Evolutionary conservation across 306 rosid genomes (phyloP).

Genomic region (Dryas alaskensis): DNA sequence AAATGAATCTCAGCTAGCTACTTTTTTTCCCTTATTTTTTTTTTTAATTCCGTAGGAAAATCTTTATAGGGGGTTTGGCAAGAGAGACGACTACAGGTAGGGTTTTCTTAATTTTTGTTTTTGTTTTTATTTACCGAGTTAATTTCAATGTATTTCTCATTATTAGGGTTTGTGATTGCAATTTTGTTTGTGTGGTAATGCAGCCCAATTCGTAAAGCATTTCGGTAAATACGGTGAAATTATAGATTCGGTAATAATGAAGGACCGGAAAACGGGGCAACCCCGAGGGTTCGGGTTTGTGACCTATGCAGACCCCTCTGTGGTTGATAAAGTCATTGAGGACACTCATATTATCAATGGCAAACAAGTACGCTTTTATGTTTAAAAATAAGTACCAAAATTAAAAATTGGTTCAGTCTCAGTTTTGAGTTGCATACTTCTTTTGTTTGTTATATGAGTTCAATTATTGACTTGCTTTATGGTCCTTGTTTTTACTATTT

Average conservation of each 20-base stretch:
- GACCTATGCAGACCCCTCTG: slow-evolving; percentile 76
- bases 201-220: slow-evolving; percentile 84
- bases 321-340: slow-evolving; percentile 86
- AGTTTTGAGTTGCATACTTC: neutral
- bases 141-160: neutral
- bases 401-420: neutral
- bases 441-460: slow-evolving; percentile 12
- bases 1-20: slow-evolving; percentile 22
- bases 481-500: slow-evolving; percentile 26
- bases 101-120: slow-evolving; percentile 23
- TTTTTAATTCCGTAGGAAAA: slow-evolving; percentile 78
- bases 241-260: slow-evolving; percentile 87
- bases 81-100: slow-evolving; percentile 90
- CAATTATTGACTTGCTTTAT: slow-evolving; percentile 2
- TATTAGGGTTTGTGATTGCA: slow-evolving; percentile 20
- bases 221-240: slow-evolving; percentile 84
- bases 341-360: slow-evolving; percentile 78
- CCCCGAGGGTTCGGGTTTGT: slow-evolving; percentile 96
- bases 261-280: slow-evolving; percentile 88
- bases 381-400: neutral
- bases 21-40: slow-evolving; percentile 8
- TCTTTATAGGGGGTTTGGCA: slow-evolving; percentile 95
- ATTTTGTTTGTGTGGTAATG: slow-evolving; percentile 24
- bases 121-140: slow-evolving; percentile 9
- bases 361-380: slow-evolving; percentile 52